Conservation (phyloP, 305 asterid genomes). For the Solanum hybrid region DNA sequence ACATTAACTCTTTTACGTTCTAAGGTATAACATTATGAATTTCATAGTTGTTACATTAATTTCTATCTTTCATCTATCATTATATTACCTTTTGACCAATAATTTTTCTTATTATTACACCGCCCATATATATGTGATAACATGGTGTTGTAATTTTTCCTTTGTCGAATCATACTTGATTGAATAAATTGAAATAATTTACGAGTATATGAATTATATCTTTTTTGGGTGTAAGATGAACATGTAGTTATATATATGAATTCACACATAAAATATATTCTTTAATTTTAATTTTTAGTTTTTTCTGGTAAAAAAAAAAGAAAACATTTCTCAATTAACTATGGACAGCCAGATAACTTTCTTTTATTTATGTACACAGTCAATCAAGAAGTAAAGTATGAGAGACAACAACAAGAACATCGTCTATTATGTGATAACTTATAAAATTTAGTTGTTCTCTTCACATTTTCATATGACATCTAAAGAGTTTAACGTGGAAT, state of each 20-base stretch:
- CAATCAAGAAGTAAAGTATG: not conserved
- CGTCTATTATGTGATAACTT: not conserved
- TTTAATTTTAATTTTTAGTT: too few species aligned
- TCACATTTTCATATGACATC: not conserved
- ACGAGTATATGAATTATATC: not conserved
- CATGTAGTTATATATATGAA: not conserved
- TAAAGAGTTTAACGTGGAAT: not conserved
- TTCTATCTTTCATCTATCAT: not conserved
- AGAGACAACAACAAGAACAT: not conserved
- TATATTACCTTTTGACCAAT: not conserved
- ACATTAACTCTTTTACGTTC: too few species aligned
- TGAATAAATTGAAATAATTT: not conserved
- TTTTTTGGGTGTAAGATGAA: not conserved
- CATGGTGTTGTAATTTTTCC: not conserved
- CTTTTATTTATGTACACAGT: not conserved
- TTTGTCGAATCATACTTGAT: not conserved
- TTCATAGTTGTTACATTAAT: not conserved
- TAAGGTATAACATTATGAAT: too few species aligned
- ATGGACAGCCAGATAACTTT: not conserved
- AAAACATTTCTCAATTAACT: not conserved
- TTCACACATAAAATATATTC: not conserved
- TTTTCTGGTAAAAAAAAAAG: not conserved
- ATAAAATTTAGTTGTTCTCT: not conserved
- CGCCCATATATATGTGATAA: not conserved
- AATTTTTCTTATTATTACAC: not conserved